Evolutionary conservation across 108 stramenopile genomes (phyloP), one percentile per base, ranked within the genome.

Genomic region (Craspedostauros australis): DNA sequence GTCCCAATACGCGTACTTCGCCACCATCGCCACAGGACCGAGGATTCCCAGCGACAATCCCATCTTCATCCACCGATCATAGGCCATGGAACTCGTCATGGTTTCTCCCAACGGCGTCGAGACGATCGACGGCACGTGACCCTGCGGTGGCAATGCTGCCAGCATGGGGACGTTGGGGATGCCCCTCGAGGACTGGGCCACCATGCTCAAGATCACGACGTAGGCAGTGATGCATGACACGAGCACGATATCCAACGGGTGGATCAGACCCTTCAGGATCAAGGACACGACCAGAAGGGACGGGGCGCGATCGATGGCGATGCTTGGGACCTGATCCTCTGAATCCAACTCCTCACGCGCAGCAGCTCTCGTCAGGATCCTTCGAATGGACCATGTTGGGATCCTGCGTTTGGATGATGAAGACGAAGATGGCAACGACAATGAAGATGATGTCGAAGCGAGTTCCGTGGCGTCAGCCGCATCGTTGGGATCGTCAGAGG

Each of bases 101-200:
- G 49, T 28, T 8, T 30, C 34, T 5, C 84, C 84, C 47, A 87
- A 27, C 12, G 85, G 85, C 59, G 82, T 87, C 18, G 67, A 64
- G 16, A 87, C 56, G 16, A 83, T 40, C 15, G 41, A 38, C 1
- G 85, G 85, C 26, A 87, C 85, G 43, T 87, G 85, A 26, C 85
- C 85, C 43, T 83, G 77, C 1, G 70, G 59, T 32, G 85, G 85
- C 1, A 80, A 25, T 1, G 76, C 67, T 24, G 85, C 81, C 50
- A 87, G 50, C 1, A 64, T 58, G 4, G 76, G 76, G 37, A 56
- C 58, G 8, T 40, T 34, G 2, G 41, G 36, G n/a, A 33, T 25
- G 0, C 40, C 41, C 21, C 65, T 31, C 5, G 45, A 12, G 8
- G 58, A 64, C 31, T 54, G 71, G 9, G 66, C 60, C 27, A 38